Base-by-base conservation (phyloP, 495 filamentous ascomycete species). In the Hapsidospora chrysogenum region DNA sequence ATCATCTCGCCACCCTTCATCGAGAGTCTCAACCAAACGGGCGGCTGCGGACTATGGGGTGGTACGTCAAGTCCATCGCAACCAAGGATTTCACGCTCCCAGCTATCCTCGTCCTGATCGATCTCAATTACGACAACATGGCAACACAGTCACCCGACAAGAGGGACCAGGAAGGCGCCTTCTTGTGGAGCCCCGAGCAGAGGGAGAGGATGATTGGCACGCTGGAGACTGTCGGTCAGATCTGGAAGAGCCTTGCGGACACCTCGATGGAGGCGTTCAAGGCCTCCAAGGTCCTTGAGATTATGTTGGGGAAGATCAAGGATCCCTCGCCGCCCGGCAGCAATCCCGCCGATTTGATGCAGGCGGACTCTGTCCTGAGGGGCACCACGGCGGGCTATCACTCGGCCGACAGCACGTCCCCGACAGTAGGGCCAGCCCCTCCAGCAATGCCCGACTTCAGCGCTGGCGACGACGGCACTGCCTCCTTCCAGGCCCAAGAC, bases 231-330 rank as follows among this genome's bases (percentile, higher is more conserved):
- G 75, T 76, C 23, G 68, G 70, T 31, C 64, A 65, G 7, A 86
- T 93, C 21, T 93, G 85, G 85, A 74, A 79, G 21, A 70, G 72
- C 11, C 56, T 80, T 13, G 65, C 69, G 0, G 75, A 87, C 33
- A 63, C 74, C 27, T 84, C 74, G n/a, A 79, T 93, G 53, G 85
- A 93, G 41, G 82, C 86, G 0, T 84, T 74, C 54, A 95, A 93
- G 54, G 85, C 82, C 11, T 70, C 70, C 14, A 69, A 63, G n/a
- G 66, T 80, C 10, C 63, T 95, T 5, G 69, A 69, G 7, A 74
- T 89, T 28, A 89, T 92, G 74, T 56, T 93, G 25, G 61, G 64
- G 18, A 85, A 85, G 50, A 53, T 93, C 37, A 76, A 72, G 33
- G 56, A 47, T 18, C 49, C 58, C 13, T 31, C 46, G 25, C 42